phyloP scores from a whole-genome alignment of 441 rosid species.

The Omphalea diandra region DNA sequence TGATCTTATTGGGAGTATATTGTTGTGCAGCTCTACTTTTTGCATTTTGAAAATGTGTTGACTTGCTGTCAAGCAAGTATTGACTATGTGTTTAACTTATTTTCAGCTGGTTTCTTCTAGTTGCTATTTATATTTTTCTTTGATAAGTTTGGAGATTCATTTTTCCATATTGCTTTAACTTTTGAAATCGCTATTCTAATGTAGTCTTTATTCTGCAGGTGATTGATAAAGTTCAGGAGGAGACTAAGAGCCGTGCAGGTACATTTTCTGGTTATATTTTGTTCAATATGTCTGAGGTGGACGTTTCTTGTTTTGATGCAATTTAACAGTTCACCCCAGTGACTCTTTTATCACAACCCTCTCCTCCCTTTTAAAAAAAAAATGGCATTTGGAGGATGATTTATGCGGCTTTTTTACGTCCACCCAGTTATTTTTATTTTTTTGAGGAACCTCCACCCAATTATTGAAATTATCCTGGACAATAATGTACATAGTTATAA shows the following conservation, averaged over 20 bases:
- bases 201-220: slow-evolving; percentile 38
- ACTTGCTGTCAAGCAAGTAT: background rate
- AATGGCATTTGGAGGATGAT: background rate
- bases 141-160: background rate
- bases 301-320: background rate
- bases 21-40: background rate
- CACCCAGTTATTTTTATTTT: background rate
- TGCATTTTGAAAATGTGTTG: background rate
- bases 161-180: background rate
- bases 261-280: slow-evolving; percentile 7
- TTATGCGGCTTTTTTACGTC: background rate
- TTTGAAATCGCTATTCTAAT: slow-evolving; percentile 2
- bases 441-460: background rate
- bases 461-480: background rate
- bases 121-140: background rate
- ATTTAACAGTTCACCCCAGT: background rate
- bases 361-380: background rate
- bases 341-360: background rate
- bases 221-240: slow-evolving; percentile 80
- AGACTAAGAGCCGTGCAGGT: slow-evolving; percentile 67
- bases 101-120: background rate
- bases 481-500: background rate
- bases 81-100: background rate
- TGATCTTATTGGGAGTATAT: background rate
- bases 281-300: background rate